A percentile compares a stretch with the other conserved stretches of the same genome.
phyloP scores from a whole-genome alignment of 108 stramenopile genomes.

The Cyclotella atomus region DNA sequence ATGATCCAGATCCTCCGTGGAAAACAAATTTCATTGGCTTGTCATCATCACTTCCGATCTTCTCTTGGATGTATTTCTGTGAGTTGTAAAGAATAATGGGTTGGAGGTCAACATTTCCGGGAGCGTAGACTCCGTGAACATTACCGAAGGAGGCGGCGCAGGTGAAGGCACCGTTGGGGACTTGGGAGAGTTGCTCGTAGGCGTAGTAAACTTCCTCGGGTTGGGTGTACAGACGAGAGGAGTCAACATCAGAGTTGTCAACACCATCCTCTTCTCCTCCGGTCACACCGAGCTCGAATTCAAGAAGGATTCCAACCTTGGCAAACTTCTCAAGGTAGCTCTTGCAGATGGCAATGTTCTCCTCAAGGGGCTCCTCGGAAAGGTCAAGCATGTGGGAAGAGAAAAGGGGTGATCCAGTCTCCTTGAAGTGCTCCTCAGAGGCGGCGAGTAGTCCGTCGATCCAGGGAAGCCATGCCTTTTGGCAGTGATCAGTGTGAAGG shows the following conservation, averaged over 20 bases:
- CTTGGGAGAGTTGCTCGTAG: slow-evolving; percentile 89
- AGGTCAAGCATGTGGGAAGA: slow-evolving; percentile 97
- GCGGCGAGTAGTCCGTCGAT: slow-evolving; percentile 94
- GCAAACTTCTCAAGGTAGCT: slow-evolving; percentile 90
- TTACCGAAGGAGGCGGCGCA: slow-evolving; percentile 95
- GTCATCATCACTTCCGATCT: slow-evolving; percentile 86
- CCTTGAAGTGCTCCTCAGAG: slow-evolving; percentile 87
- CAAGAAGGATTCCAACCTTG: slow-evolving; percentile 90
- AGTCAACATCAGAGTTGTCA: slow-evolving; percentile 92
- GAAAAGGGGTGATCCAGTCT: slow-evolving; percentile 91
- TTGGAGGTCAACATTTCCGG: slow-evolving; percentile 94
- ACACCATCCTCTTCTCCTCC: slow-evolving; percentile 98
- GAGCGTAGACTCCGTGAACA: slow-evolving; percentile 96
- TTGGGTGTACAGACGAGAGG: slow-evolving; percentile 93
- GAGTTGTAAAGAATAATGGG: slow-evolving; percentile 93
- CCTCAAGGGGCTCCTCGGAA: slow-evolving; percentile 95
- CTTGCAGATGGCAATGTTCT: slow-evolving; percentile 97
- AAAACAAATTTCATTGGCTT: slow-evolving; percentile 96
- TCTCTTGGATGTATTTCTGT: slow-evolving; percentile 91
- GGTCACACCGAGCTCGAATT: slow-evolving; percentile 97
- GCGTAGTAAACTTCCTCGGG: slow-evolving; percentile 94
- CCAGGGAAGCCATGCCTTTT: slow-evolving; percentile 95
- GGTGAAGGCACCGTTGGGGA: slow-evolving; percentile 80
- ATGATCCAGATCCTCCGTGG: slow-evolving; percentile 97
- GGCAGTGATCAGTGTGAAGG: slow-evolving; percentile 97